Percentiles rank a stretch among this genome's conserved stretches.
Conservation (phyloP, 1,139 yeast genomes). For the Debaryomyces psychrophilus region DNA sequence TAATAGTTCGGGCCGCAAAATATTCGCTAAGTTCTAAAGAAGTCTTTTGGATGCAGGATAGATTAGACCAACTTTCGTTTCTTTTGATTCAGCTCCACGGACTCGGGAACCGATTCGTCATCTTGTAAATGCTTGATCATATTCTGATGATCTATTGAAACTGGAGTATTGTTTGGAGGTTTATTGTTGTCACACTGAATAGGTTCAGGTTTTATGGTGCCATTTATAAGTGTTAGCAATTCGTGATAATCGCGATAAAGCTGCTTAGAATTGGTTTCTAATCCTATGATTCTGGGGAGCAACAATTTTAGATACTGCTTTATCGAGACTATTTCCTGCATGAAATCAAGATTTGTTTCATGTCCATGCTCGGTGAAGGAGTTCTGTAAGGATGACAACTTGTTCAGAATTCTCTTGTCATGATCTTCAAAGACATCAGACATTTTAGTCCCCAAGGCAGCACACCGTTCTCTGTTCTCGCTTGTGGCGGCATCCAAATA, state of each 20-base stretch:
- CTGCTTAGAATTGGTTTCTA: constrained; percentile 17
- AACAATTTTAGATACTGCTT: constrained; percentile 25
- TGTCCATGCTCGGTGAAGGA: neutral
- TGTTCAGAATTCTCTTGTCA: neutral
- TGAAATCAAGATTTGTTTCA: neutral
- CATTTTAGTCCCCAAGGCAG: neutral
- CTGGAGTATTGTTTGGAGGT: neutral
- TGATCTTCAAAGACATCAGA: neutral
- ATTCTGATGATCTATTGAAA: neutral
- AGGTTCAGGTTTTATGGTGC: neutral
- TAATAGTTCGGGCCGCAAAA: neutral
- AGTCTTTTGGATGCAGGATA: neutral
- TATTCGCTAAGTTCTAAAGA: neutral
- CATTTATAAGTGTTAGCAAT: neutral
- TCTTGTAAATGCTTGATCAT: neutral
- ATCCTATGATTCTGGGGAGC: constrained; percentile 24
- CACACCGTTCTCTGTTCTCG: neutral
- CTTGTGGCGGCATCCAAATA: neutral
- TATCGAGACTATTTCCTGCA: constrained; percentile 15
- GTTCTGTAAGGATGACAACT: neutral
- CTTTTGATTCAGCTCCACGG: neutral
- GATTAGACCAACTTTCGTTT: constrained; percentile 5
- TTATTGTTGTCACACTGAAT: neutral
- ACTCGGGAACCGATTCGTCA: neutral
- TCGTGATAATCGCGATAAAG: neutral